Base-by-base conservation (phyloP, 2,329 filamentous ascomycete species). In the Aspergillus ochraceus region DNA sequence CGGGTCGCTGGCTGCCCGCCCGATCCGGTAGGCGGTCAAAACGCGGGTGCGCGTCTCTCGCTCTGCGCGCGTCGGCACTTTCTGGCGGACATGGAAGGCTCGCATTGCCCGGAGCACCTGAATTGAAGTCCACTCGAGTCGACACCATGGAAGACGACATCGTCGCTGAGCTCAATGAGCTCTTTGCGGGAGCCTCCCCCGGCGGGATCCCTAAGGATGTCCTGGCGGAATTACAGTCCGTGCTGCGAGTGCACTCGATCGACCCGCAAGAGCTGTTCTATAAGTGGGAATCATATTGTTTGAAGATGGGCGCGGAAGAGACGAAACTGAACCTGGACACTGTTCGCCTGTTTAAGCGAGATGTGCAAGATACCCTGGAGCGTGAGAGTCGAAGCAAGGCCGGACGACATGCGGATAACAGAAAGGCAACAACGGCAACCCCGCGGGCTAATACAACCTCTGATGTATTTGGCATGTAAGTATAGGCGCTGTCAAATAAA, bases 231-330 rank as follows among this genome's bases (percentile, higher is more conserved):
- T 82, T 99, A 66, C 85, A 90, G 72, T 96, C 92, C 60, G 96
- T 97, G 73, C 85, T 95, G 79, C 88, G 89, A 57, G 83, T 98
- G 61, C 91, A 97, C 77, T 87, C 87, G 52, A 84, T 98, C 61
- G 86, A 88, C 17, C 83, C 88, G 36, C 88, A 98, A 74, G 95
- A 98, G 73, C 83, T 98, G 26, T 97, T 92, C 77, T 97, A 92
- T 86, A 98, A 98, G 83, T 99, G 95, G 95, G 95, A 99, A 76
- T 94, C 92, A 0, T 98, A 97, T 82, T 93, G 90, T 76, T 89
- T 99, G 74, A 96, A 94, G 77, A 92, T 98, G 88, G 91, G 93
- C 24, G 80, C 86, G 52, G 91, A 96, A 58, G 90, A 92, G 59
- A 88, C 88, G 62, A 88, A 83, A 60, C 79, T 91, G 62, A 86